phyloP scores from a whole-genome alignment of 2,329 filamentous ascomycete genomes.

The Colletotrichum plurivorum region DNA sequence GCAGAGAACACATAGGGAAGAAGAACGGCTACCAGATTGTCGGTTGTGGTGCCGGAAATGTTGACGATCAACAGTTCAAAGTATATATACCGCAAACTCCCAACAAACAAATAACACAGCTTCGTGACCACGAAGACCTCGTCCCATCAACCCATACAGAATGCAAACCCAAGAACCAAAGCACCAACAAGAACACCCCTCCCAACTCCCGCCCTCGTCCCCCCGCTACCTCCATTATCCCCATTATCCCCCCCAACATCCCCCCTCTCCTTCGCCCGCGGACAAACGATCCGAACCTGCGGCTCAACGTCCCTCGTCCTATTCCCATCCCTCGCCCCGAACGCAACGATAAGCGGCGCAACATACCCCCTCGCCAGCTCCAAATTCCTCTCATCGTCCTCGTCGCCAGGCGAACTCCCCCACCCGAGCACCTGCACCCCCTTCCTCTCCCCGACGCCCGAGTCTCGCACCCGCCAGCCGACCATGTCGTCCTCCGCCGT shows the following conservation, averaged over 20 bases:
- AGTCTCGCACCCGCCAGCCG: background rate
- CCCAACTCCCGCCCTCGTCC: background rate
- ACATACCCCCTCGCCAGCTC: background rate
- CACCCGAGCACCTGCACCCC: background rate
- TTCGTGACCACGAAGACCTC: background rate
- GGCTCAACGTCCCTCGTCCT: background rate
- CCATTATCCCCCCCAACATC: background rate
- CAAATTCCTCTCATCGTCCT: background rate
- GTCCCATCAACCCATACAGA: background rate
- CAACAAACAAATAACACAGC: background rate
- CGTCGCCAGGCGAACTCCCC: background rate
- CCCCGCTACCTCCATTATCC: background rate
- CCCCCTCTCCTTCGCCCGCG: background rate
- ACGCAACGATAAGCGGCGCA: background rate
- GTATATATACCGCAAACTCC: too few species aligned
- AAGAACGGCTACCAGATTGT: too few species aligned
- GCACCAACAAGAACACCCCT: background rate
- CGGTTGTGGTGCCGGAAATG: too few species aligned
- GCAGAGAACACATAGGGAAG: too few species aligned
- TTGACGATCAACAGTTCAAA: too few species aligned
- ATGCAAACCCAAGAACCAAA: background rate
- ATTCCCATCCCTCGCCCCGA: background rate
- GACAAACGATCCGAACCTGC: background rate
- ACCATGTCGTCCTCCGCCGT: background rate
- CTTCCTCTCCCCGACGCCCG: background rate